A percentile compares a stretch with the other conserved stretches of the same genome.
Evolutionary conservation across 176 grass and related monocot species (phyloP).

Genomic region (Raddia distichophylla): DNA sequence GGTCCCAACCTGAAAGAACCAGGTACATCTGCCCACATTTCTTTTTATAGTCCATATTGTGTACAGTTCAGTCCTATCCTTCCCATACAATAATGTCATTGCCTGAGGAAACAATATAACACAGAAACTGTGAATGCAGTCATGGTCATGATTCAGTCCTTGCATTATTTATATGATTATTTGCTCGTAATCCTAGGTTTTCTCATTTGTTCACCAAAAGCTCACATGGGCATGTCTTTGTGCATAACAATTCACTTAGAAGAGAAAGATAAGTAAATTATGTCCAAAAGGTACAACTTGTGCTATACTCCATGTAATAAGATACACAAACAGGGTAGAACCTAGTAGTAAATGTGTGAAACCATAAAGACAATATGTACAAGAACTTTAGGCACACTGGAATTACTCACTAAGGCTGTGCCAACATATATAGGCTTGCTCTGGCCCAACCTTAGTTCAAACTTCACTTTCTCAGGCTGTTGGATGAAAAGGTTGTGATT

Average conservation of each 20-base stretch:
- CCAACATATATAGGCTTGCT: conserved; percentile 76
- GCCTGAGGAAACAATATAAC: neutral
- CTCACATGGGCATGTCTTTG: too few species aligned
- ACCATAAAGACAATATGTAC: neutral
- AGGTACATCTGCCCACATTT: too few species aligned
- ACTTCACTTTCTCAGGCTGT: conserved; percentile 97
- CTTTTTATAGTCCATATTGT: neutral
- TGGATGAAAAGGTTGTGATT: neutral
- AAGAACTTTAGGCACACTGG: neutral
- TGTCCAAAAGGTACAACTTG: neutral
- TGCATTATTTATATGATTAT: neutral
- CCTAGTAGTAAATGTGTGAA: neutral
- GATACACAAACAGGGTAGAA: neutral
- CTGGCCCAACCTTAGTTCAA: conserved; percentile 79
- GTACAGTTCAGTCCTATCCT: neutral
- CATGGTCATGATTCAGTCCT: neutral
- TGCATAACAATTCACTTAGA: neutral
- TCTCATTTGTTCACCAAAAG: too few species aligned
- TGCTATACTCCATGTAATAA: neutral
- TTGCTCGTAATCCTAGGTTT: too few species aligned
- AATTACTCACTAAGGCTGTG: neutral
- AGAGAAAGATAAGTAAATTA: too few species aligned
- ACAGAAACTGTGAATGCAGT: conserved; percentile 9
- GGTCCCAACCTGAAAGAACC: too few species aligned
- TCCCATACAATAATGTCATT: neutral